Evolutionary conservation across 768 basidiomycete genomes (phyloP).

Genomic region (Scleroderma citrinum): DNA sequence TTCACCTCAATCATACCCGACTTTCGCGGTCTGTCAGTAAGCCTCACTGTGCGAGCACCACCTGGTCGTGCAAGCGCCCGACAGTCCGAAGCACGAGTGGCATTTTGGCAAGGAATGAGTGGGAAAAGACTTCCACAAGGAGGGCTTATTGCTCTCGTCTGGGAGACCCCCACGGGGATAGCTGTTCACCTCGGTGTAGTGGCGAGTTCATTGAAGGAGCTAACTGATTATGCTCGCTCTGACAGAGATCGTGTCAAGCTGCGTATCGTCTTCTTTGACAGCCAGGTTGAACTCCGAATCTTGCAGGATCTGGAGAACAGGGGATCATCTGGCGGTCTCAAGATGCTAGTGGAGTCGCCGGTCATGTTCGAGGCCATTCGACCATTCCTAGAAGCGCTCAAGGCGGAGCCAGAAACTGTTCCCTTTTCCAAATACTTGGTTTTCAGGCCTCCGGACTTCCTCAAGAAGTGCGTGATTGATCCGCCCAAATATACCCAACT

Average conservation of each 20-base stretch:
- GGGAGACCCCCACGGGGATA: slow-evolving; percentile 28
- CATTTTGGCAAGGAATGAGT: slow-evolving; percentile 58
- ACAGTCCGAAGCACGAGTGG: slow-evolving; percentile 32
- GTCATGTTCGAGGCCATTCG: slow-evolving; percentile 65
- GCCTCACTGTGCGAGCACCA: slow-evolving; percentile 45
- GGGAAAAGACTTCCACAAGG: slow-evolving; percentile 57
- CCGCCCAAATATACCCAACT: slow-evolving; percentile 50
- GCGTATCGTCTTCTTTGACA: slow-evolving; percentile 59
- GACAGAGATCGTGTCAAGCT: slow-evolving; percentile 34
- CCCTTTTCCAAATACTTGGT: slow-evolving; percentile 52
- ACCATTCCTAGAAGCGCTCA: slow-evolving; percentile 61
- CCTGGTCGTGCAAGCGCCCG: slow-evolving; percentile 47
- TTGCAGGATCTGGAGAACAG: slow-evolving; percentile 32
- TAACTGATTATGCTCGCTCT: slow-evolving; percentile 38
- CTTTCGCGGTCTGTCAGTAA: slow-evolving; percentile 45
- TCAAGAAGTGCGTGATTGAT: slow-evolving; percentile 32
- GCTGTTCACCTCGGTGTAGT: slow-evolving; percentile 53
- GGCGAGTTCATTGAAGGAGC: slow-evolving; percentile 36
- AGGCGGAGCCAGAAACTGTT: slow-evolving; percentile 48
- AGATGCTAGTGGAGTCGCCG: slow-evolving; percentile 51
- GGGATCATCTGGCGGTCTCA: slow-evolving; percentile 18
- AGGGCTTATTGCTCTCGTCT: slow-evolving; percentile 57
- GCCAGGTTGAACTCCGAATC: slow-evolving; percentile 44
- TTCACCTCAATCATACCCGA: slow-evolving; percentile 46
- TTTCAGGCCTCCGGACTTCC: slow-evolving; percentile 33